Conservation (phyloP, 139 green algal species). For the Chlamydomonas incerta region DNA sequence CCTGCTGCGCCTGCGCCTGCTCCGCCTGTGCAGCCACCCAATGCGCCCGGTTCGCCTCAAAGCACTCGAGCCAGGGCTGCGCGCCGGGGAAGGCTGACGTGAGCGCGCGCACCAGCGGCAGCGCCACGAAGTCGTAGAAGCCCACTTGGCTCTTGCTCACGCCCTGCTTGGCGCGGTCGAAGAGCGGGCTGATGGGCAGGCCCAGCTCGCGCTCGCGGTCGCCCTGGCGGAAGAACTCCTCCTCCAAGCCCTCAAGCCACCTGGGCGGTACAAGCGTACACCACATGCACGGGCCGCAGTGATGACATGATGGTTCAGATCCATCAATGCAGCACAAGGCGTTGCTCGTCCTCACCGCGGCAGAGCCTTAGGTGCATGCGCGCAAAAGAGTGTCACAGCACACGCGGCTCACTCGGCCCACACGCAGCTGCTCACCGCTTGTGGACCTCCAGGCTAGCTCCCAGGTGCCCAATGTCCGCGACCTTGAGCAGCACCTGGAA, state of each 20-base stretch:
- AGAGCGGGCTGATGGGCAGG: constrained; percentile 59
- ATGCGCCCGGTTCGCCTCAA: constrained; percentile 21
- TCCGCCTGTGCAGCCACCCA: not conserved
- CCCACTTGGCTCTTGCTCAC: constrained; percentile 64
- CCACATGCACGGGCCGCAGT: too few relatives aligned
- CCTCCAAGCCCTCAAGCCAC: constrained; percentile 55
- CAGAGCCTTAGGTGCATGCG: too few relatives aligned
- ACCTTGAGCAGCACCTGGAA: constrained; percentile 58
- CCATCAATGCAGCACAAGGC: too few relatives aligned
- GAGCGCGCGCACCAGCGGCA: constrained; percentile 36
- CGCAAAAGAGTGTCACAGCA: too few relatives aligned
- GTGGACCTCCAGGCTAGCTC: constrained; percentile 46
- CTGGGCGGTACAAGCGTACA: not conserved
- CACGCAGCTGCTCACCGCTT: constrained; percentile 32
- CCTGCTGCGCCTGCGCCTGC: constrained; percentile 14
- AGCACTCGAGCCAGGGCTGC: not conserved
- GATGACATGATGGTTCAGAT: too few relatives aligned
- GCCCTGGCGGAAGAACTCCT: constrained; percentile 67
- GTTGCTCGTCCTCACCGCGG: too few relatives aligned
- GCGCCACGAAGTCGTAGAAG: constrained; percentile 55
- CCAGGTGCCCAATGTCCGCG: constrained; percentile 60
- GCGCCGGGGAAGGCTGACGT: constrained; percentile 19
- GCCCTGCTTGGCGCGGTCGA: constrained; percentile 62
- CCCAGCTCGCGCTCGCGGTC: constrained; percentile 51
- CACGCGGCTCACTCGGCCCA: too few relatives aligned